Conservation (phyloP, 331 rosid species). For the Quercus tomentella region DNA sequence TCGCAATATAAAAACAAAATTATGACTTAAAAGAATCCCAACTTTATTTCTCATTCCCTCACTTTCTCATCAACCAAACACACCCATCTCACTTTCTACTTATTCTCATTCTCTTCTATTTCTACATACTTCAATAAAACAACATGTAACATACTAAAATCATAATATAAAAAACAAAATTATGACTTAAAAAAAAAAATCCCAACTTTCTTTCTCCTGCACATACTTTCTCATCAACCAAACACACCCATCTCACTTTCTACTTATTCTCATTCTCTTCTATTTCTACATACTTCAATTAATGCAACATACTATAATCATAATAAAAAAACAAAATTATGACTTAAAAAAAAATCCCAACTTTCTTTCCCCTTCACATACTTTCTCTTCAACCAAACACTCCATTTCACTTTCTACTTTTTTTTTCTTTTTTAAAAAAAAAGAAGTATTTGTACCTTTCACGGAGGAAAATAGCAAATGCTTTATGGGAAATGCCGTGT, state of each 20-base stretch:
- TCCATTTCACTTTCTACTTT: no score
- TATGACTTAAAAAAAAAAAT: neutral
- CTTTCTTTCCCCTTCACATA: no score
- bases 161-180: neutral
- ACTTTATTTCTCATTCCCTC: neutral
- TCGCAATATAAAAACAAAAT: neutral
- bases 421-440: no score
- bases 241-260: neutral
- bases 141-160: no score
- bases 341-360: no score
- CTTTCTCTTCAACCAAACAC: no score
- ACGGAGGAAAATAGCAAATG: slow-evolving; percentile 78
- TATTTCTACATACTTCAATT: no score
- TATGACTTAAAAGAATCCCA: neutral
- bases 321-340: no score
- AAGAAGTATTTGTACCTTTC: slow-evolving; percentile 48
- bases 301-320: no score
- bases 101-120: neutral
- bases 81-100: neutral
- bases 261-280: neutral
- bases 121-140: no score
- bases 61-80: neutral
- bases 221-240: neutral
- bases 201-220: neutral
- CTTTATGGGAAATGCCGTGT: slow-evolving; percentile 75